A percentile compares a stretch with the other conserved stretches of the same genome.
These are phyloP conservation scores for Rhizoctonia solani DNA, from an alignment of 1,284 basidiomycete genomes.

Conservation along the genomic window DNA sequence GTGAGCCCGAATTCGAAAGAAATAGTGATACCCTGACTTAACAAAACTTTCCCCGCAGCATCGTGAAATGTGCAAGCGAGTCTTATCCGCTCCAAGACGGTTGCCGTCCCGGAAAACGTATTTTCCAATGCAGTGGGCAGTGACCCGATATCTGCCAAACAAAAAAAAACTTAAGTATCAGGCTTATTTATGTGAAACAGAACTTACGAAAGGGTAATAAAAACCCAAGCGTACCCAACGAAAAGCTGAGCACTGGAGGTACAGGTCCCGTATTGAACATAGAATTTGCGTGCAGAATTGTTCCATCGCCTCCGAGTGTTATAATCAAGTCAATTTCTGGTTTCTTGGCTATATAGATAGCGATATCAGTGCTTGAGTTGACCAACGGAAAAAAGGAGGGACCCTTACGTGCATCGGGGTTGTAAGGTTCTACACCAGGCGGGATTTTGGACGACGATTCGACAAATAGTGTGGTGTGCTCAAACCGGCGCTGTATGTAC, in stretches of 20 bases:
- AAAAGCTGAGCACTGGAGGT: slow-evolving; percentile 93
- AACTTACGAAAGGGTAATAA: slow-evolving; percentile 88
- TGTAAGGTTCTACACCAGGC: slow-evolving; percentile 65
- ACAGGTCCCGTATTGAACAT: slow-evolving; percentile 87
- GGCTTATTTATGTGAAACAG: not conserved
- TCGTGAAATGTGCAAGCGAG: slow-evolving; percentile 79
- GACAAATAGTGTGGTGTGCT: slow-evolving; percentile 73
- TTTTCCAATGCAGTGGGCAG: slow-evolving; percentile 78
- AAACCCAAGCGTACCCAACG: slow-evolving; percentile 95
- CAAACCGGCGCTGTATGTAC: slow-evolving; percentile 64
- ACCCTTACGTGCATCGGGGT: slow-evolving; percentile 52
- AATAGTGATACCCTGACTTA: not conserved
- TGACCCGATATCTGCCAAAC: slow-evolving; percentile 71
- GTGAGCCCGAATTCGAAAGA: not conserved
- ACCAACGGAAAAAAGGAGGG: not conserved
- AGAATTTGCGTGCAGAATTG: slow-evolving; percentile 92
- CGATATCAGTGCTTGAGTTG: slow-evolving; percentile 34
- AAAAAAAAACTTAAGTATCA: not conserved
- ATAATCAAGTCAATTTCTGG: slow-evolving; percentile 79
- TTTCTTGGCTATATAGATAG: slow-evolving; percentile 47
- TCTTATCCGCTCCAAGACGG: slow-evolving; percentile 85
- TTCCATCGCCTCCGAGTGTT: slow-evolving; percentile 93
- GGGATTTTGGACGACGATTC: slow-evolving; percentile 68
- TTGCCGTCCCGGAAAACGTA: slow-evolving; percentile 73
- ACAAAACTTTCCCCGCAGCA: slow-evolving; percentile 52